Evolutionary conservation across 225 moss, liverwort and hornwort genomes (phyloP).

Genomic region (Bryoerythrophyllum caledonicum): DNA sequence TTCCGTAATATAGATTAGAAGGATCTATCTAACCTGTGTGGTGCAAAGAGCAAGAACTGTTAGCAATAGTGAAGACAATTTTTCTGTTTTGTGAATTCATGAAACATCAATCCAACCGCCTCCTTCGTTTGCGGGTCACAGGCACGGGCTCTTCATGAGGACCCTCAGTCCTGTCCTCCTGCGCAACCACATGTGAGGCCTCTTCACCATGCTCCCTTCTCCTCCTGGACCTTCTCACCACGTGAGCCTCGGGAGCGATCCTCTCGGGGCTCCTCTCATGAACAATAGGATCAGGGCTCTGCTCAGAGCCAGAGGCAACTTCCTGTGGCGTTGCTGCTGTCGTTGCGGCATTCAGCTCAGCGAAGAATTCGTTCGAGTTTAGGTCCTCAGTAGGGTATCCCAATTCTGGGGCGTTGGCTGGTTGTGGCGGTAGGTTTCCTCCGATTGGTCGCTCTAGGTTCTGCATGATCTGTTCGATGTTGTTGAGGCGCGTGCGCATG

Average conservation of each 20-base stretch:
- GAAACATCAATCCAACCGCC: constrained; percentile 40
- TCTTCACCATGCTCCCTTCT: constrained; percentile 46
- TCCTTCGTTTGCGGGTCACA: constrained; percentile 43
- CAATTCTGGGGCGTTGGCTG: constrained; percentile 1
- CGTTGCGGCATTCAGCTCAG: constrained; percentile 26
- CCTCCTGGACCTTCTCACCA: constrained; percentile 43
- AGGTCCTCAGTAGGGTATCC: constrained; percentile 18
- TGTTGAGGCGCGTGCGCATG: constrained; percentile 50
- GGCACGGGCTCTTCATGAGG: constrained; percentile 43
- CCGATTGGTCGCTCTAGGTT: constrained; percentile 42
- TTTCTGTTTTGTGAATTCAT: constrained; percentile 1
- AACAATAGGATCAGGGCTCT: constrained; percentile 26
- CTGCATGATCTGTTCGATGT: constrained; percentile 54
- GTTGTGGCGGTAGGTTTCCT: constrained; percentile 19
- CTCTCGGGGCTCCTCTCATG: constrained; percentile 15
- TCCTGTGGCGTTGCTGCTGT: constrained; percentile 19
- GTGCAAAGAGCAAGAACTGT: background rate
- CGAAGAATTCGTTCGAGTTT: constrained; percentile 31
- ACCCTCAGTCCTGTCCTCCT: constrained; percentile 33
- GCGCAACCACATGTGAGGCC: constrained; percentile 43
- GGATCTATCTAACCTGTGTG: constrained; percentile 5
- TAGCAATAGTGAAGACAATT: background rate
- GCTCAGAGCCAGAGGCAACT: constrained; percentile 31
- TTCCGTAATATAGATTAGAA: background rate
- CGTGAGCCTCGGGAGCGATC: constrained; percentile 18